A percentile compares a stretch with the other conserved stretches of the same genome.
These are phyloP conservation scores for Chenopodium berlandieri DNA, from an alignment of 148 eudicot genomes.

Conservation along the genomic window DNA sequence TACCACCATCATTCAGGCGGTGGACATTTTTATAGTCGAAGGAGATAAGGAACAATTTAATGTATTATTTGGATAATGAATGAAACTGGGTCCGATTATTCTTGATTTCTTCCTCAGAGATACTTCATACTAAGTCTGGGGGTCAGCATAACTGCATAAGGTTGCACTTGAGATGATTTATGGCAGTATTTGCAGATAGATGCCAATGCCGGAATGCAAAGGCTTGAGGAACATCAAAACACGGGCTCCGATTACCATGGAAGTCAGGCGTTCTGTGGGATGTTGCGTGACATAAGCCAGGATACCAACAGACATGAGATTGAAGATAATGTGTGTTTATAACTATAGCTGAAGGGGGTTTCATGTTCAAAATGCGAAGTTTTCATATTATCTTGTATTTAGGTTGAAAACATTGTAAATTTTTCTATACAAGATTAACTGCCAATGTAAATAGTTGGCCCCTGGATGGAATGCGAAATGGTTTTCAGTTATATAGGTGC, in stretches of 20 bases:
- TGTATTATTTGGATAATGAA: not conserved
- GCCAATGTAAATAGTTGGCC: slow-evolving; percentile 15
- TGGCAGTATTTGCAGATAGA: not conserved
- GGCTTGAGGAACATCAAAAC: not conserved
- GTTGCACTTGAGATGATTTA: slow-evolving; percentile 3
- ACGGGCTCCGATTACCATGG: not conserved
- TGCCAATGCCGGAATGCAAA: not conserved
- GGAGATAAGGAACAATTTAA: slow-evolving; percentile 37
- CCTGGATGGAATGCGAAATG: not conserved
- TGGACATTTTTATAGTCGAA: slow-evolving; percentile 65
- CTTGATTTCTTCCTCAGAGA: not conserved
- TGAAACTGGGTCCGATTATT: not conserved
- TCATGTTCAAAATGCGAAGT: not conserved
- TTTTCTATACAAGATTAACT: slow-evolving; percentile 1
- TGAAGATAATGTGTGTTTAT: not conserved
- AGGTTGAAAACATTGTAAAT: slow-evolving; percentile 9
- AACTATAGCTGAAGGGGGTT: not conserved
- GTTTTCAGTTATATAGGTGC: not conserved
- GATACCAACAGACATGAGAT: not conserved
- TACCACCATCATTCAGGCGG: slow-evolving; percentile 65
- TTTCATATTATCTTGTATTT: not conserved
- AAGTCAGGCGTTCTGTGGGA: not conserved
- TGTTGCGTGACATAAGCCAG: not conserved
- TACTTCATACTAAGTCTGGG: not conserved
- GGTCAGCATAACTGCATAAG: not conserved